Conservation (phyloP, 371 early-diverging fungal species). For the Mortierella sp. region DNA sequence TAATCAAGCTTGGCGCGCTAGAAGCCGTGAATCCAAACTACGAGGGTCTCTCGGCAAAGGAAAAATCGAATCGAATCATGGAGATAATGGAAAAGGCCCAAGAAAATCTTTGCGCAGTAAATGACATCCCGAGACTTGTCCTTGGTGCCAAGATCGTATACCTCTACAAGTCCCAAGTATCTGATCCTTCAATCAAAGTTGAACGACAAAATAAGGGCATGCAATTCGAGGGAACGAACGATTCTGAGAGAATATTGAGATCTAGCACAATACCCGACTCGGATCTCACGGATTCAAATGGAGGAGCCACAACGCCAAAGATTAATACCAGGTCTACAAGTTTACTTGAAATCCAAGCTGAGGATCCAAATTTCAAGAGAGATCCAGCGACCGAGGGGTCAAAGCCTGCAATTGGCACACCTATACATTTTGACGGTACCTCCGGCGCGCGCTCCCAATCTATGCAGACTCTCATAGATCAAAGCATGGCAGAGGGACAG, state of each 20-base stretch:
- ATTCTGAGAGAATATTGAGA: background rate
- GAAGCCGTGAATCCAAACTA: conserved; percentile 43
- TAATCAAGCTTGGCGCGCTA: conserved; percentile 66
- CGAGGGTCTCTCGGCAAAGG: conserved; percentile 20
- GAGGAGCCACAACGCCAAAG: background rate
- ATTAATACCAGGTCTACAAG: background rate
- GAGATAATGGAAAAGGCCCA: conserved; percentile 33
- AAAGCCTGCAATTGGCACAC: background rate
- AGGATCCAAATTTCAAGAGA: too few species aligned
- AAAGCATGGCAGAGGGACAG: background rate
- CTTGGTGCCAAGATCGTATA: conserved; percentile 22
- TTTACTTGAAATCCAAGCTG: background rate
- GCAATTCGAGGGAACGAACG: background rate
- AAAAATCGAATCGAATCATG: conserved; percentile 33
- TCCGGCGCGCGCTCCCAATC: background rate
- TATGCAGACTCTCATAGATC: background rate
- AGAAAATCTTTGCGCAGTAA: conserved; percentile 24
- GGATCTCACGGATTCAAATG: background rate
- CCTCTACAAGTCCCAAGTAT: background rate
- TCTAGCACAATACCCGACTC: too few species aligned
- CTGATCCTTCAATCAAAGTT: background rate
- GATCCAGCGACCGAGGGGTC: too few species aligned
- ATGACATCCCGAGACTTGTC: conserved; percentile 41
- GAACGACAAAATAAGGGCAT: background rate
- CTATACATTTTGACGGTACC: background rate